Base-by-base conservation (phyloP, 805 yeast species). In the Starmerella bacillaris region DNA sequence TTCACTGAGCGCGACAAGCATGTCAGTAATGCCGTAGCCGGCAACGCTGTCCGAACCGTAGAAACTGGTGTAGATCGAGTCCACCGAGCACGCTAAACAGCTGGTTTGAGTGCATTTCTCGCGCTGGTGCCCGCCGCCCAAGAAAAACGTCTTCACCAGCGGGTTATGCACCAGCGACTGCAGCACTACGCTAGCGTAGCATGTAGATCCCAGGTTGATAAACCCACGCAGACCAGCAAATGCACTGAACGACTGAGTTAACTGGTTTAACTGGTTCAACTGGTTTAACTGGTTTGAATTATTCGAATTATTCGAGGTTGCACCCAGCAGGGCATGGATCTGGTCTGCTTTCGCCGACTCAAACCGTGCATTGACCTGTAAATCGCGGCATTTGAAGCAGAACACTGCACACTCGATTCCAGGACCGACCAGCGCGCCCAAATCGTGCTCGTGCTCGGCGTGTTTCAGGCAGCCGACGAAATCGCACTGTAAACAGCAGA, bases 171-270 rank as follows among this genome's bases (percentile, higher is more conserved):
- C 61, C 34, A 86, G 58, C 0, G 92, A 71, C 58, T 89, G 99
- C 27, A 89, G 57, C n/a, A 84, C 72, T 24, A 86, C 77, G 46
- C 93, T 78, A 80, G 89, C 86, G 59, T 82, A 89, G 59, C 99
- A 89, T 0, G 98, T 89, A 0, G 98, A 78, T 0, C 99, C 99
- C 74, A 86, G 72, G 54, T 86, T 86, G 34, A 82, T 74, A 46
- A 89, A 70, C 3, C 98, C 98, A 35, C 78, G 67, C 16, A 89
- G 59, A 0, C 95, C 96, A n/a, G 73, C 67, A 4, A 70, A 62
- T 1, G 84, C 76, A 35, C 65, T 66, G 46, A 60, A 44, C 3
- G 80, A 78, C 18, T 26, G 29, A 9, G n/a, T n/a, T 11, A 22
- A 9, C 18, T 18, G 19, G 38, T 22, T 22, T 9, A 22, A 9